phyloP scores from a whole-genome alignment of 2,329 filamentous ascomycete genomes.

The Blastomyces silverae region DNA sequence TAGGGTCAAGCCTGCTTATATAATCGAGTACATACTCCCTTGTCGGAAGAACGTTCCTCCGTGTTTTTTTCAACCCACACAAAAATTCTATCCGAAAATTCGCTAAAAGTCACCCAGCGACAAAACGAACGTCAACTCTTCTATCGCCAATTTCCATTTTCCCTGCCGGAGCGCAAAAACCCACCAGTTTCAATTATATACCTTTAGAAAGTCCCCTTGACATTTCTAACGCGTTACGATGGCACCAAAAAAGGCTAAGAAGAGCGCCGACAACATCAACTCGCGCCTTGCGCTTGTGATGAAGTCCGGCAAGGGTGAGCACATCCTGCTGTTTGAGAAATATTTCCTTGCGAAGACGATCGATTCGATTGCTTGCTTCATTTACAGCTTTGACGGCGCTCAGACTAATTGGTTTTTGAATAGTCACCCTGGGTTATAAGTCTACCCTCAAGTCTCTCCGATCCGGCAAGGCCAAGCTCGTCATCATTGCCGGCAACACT shows the following conservation, averaged over 20 bases:
- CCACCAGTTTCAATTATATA: constrained; percentile 19
- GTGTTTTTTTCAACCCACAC: not conserved
- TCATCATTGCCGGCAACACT: constrained; percentile 93
- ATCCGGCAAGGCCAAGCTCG: constrained; percentile 95
- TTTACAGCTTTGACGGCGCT: constrained; percentile 8
- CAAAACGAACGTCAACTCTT: constrained; percentile 2
- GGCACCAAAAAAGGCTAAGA: constrained; percentile 63
- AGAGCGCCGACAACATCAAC: constrained; percentile 75
- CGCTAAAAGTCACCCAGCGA: not conserved
- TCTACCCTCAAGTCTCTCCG: constrained; percentile 84
- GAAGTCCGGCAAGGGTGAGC: constrained; percentile 55
- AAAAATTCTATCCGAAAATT: not conserved
- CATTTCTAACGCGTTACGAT: constrained; percentile 47
- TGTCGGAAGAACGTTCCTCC: not conserved
- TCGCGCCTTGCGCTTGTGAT: constrained; percentile 62
- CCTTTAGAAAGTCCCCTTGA: constrained; percentile 19
- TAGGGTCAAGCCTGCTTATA: not conserved
- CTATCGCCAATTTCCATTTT: constrained; percentile 5
- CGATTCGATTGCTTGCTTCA: not conserved
- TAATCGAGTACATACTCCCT: not conserved
- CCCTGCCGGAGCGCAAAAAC: constrained; percentile 35
- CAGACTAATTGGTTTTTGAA: not conserved
- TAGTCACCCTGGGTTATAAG: constrained; percentile 85
- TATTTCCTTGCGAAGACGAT: not conserved
- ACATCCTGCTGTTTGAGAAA: constrained; percentile 12